These are phyloP conservation scores for Gracilaria domingensis DNA, from an alignment of 23 red algal genomes.

Conservation along the genomic window DNA sequence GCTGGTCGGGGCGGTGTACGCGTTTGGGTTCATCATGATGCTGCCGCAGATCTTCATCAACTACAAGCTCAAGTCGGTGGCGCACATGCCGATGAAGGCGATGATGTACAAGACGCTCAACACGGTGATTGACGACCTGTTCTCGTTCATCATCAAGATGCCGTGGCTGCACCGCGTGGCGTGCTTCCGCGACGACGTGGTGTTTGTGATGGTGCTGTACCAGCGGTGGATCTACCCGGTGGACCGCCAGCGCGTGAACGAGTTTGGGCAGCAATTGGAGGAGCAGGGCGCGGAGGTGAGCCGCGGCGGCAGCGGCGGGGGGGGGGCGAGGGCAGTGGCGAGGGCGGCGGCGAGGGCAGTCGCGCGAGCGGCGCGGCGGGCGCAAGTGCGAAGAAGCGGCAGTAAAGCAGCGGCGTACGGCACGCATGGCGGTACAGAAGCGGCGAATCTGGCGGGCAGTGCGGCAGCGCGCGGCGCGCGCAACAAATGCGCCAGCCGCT, in stretches of 20 bases:
- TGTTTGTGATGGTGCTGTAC: constrained; percentile 91
- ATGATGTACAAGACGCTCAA: constrained; percentile 96
- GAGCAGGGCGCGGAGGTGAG: constrained; percentile 45
- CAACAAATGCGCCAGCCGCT: background rate
- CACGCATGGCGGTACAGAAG: too few species aligned
- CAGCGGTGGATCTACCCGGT: constrained; percentile 94
- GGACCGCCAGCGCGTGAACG: constrained; percentile 92
- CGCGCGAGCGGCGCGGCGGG: background rate
- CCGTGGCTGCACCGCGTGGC: constrained; percentile 89
- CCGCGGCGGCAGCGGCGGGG: background rate
- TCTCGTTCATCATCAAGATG: constrained; percentile 99
- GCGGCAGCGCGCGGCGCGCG: too few species aligned
- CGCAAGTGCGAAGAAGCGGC: too few species aligned
- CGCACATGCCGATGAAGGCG: constrained; percentile 96
- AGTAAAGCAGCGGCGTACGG: too few species aligned
- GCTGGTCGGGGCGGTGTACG: constrained; percentile 93
- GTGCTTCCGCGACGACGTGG: constrained; percentile 96
- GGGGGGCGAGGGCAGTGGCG: too few species aligned
- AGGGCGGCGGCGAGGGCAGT: background rate
- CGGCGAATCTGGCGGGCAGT: background rate
- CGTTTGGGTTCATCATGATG: constrained; percentile 99
- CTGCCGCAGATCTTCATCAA: constrained; percentile 97
- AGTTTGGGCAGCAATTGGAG: constrained; percentile 89
- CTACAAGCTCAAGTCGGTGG: constrained; percentile 96
- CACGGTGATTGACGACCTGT: constrained; percentile 96